Evolutionary conservation across 331 rosid genomes (phyloP).

Genomic region (Spiraea crenata): DNA sequence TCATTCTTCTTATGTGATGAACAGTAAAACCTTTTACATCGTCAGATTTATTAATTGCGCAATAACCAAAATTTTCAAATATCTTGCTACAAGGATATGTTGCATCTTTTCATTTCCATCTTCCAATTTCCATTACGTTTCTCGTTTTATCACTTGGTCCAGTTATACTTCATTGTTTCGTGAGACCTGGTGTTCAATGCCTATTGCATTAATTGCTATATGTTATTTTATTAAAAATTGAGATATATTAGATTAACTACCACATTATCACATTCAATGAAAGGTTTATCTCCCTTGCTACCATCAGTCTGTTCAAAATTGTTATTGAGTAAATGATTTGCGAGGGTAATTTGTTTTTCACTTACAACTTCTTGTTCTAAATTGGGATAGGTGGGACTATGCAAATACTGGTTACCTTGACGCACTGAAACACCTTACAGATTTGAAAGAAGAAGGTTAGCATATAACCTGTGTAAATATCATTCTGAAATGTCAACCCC

Average conservation of each 20-base stretch:
- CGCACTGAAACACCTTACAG: conserved; percentile 90
- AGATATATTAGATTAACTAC: background rate
- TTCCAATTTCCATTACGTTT: background rate
- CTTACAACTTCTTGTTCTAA: conserved; percentile 16
- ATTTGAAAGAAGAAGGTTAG: conserved; percentile 80
- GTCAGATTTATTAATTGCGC: background rate
- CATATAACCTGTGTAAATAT: conserved; percentile 11
- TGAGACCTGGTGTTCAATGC: background rate
- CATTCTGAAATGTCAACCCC: conserved; percentile 3
- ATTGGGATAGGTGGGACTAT: conserved; percentile 85
- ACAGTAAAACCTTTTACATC: background rate
- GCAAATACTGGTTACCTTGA: conserved; percentile 84
- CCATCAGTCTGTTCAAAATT: background rate
- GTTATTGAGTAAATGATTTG: background rate
- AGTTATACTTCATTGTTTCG: background rate
- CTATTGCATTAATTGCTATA: background rate
- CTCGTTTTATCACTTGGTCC: background rate
- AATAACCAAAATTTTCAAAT: background rate
- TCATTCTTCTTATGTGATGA: background rate
- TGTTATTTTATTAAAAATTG: background rate
- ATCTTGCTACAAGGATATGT: background rate
- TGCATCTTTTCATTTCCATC: background rate
- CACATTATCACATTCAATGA: no score
- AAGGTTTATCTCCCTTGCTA: background rate
- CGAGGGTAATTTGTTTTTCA: background rate